A percentile compares a stretch with the other conserved stretches of the same genome.
phyloP scores from a whole-genome alignment of 345 rosid genomes.

The Excoecaria cochinchinensis region DNA sequence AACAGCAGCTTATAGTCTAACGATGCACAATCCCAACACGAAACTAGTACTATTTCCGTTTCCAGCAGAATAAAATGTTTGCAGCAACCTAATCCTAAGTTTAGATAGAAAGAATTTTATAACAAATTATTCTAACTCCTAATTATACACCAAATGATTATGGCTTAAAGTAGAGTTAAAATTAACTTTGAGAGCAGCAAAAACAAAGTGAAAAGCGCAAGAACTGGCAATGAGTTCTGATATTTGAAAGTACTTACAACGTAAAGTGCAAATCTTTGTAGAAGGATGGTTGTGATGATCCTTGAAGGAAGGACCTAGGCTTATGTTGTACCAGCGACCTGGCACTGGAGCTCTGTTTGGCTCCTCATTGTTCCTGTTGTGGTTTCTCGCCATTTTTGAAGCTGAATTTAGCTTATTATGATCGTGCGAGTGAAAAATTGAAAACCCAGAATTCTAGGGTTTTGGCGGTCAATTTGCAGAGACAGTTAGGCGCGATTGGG shows the following conservation, averaged over 20 bases:
- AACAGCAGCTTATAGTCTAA: too few relatives aligned
- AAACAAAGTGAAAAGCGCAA: neutral
- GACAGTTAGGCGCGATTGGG: neutral
- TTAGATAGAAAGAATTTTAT: neutral
- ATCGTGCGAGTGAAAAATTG: neutral
- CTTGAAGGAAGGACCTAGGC: constrained; percentile 20
- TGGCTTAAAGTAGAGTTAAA: neutral
- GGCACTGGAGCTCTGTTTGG: constrained; percentile 20
- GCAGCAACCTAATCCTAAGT: neutral
- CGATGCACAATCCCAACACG: neutral
- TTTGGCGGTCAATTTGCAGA: neutral
- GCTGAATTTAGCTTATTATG: neutral
- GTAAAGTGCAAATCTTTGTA: constrained; percentile 23
- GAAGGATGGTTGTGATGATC: constrained; percentile 8
- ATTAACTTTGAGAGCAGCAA: neutral
- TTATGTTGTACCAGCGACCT: constrained; percentile 27
- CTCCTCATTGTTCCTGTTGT: constrained; percentile 14
- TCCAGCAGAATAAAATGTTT: neutral
- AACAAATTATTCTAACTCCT: neutral
- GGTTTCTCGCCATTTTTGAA: constrained; percentile 14
- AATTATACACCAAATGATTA: neutral
- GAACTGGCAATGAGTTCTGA: neutral
- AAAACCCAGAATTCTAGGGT: constrained; percentile 17
- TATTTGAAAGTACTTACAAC: constrained; percentile 13
- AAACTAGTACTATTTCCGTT: neutral